Base-by-base conservation (phyloP, 441 rosid species). In the Jatropha multifida region DNA sequence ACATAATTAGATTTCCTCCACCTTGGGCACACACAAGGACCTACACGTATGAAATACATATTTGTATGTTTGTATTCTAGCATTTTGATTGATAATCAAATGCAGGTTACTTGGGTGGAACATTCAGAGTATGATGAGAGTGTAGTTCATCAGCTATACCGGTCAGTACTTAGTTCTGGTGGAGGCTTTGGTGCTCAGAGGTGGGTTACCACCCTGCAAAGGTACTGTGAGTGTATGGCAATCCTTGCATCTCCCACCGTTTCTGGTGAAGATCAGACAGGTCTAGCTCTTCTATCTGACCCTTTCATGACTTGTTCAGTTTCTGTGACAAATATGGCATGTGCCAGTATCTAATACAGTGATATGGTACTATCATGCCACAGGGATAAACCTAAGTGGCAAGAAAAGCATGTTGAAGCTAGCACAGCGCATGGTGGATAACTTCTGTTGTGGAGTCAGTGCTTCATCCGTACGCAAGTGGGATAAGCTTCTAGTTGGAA, bases 101-200 rank as follows among this genome's bases (percentile, higher is more conserved):
- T 71, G 83, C 84, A 94, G 98, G 91, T 94, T 23, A 92, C 94
- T 0, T 94, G 98, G 97, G 88, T 94, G 5, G 97, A 94, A 65
- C 95, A 91, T 74, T 83, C 89, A 0, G 94, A 92, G 60, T 94
- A 89, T 46, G 97, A 91, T 1, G 92, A 85, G 65, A 85, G 82
- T 74, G 78, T 64, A 41, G 82, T 90, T 52, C 97, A 91, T 74
- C 91, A 85, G 4, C 89, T 89, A 32, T 91, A 83, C 76, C 85
- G 86, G 1, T 82, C 87, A 2, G 78, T 89, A 32, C 69, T 94
- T 15, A 79, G 83, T 68, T 86, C 91, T 0, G 98, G 98, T 23
- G 80, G 80, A 81, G 97, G 88, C 41, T 94, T 92, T 48, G 95
- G 98, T 14, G 97, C 97, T 0, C 92, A 85, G 38, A 83, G 97